Conservation (phyloP, 352 stramenopile genomes). For the Phytophthora citrophthora region DNA sequence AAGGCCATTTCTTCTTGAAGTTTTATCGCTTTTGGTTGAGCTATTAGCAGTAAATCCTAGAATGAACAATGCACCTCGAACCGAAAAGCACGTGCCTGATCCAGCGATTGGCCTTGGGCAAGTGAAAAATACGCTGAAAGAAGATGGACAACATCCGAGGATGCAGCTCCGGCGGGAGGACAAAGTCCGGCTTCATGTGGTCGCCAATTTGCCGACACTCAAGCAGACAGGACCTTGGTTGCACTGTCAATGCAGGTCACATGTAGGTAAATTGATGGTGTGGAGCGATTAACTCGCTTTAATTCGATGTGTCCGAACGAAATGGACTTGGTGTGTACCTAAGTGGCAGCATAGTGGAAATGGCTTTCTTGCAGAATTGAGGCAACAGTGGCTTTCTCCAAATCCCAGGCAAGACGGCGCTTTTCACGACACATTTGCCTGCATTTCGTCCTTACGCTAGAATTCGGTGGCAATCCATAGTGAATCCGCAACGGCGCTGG, state of each 20-base stretch:
- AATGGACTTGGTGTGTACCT: constrained; percentile 5
- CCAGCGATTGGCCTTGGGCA: constrained; percentile 19
- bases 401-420: constrained; percentile 10
- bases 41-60: constrained; percentile 23
- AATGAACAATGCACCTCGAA: constrained; percentile 14
- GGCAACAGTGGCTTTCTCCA: constrained; percentile 15
- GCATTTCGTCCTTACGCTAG: constrained; percentile 21
- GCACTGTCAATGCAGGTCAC: constrained; percentile 28
- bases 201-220: neutral
- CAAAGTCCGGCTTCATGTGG: constrained; percentile 23
- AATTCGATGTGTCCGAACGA: constrained; percentile 3
- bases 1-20: constrained; percentile 24
- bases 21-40: constrained; percentile 11
- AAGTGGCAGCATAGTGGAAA: constrained; percentile 8
- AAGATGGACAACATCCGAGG: constrained; percentile 25
- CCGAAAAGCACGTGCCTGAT: constrained; percentile 7
- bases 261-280: constrained; percentile 13
- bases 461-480: constrained; percentile 16
- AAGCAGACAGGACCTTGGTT: constrained; percentile 7
- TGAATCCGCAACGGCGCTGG: neutral
- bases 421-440: constrained; percentile 1
- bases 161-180: constrained; percentile 20
- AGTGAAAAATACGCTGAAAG: constrained; percentile 11
- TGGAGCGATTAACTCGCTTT: constrained; percentile 12
- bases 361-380: neutral